A percentile compares a stretch with the other conserved stretches of the same genome.
Evolutionary conservation across 331 rosid genomes (phyloP).

Genomic region (Spiraea crenata): DNA sequence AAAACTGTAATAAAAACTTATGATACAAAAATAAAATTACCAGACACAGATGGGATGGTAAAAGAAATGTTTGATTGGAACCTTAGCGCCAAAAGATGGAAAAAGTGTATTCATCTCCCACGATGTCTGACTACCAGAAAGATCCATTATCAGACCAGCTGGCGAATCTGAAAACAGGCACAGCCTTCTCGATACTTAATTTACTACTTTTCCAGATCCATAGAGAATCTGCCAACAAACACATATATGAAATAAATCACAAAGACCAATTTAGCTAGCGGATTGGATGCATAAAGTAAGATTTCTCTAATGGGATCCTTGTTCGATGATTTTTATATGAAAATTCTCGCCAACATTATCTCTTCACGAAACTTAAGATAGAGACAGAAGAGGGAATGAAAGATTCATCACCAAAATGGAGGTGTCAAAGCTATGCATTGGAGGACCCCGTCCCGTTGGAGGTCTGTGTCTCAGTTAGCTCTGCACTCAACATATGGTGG

Average conservation of each 20-base stretch:
- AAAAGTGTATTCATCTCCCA: background rate
- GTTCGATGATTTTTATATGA: background rate
- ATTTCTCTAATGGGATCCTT: background rate
- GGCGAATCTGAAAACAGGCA: background rate
- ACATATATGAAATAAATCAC: background rate
- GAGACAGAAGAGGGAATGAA: background rate
- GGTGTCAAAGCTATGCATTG: slow-evolving; percentile 25
- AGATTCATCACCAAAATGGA: slow-evolving; percentile 9
- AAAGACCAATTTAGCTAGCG: background rate
- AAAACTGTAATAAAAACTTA: no score
- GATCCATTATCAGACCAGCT: background rate
- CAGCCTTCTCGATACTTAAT: background rate
- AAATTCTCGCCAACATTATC: background rate
- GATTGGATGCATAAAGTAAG: background rate
- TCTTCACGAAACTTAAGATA: background rate
- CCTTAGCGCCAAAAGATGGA: no score
- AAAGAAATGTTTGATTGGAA: no score
- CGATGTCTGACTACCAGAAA: background rate
- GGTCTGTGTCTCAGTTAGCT: slow-evolving; percentile 48
- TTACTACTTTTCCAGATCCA: background rate
- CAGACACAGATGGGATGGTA: no score
- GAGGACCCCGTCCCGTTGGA: slow-evolving; percentile 7
- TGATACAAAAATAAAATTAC: no score
- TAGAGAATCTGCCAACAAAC: slow-evolving; percentile 1
- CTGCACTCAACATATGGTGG: slow-evolving; percentile 97